Base-by-base conservation (phyloP, 768 basidiomycete genomes). In the Lentinus brumalis region DNA sequence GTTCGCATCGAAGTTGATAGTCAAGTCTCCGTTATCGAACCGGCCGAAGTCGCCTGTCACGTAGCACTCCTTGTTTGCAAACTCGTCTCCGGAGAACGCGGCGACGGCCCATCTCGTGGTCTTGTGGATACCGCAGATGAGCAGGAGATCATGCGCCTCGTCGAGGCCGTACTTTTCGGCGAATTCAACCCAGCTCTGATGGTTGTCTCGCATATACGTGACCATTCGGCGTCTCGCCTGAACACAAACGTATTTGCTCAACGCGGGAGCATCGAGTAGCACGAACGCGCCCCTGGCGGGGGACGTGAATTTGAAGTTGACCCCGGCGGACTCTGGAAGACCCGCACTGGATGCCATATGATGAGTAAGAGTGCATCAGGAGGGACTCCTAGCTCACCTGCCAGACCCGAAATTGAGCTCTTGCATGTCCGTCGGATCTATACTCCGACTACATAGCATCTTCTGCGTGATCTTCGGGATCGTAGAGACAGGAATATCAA, bases 71-170 rank as follows among this genome's bases (percentile, higher is more conserved):
- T 53, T 53, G 18, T 53, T 53, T 11, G 39, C 26, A 14, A 38
- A 49, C 46, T 5, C 14, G 16, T 40, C 21, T 12, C 46, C 56
- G 4, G 39, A 31, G 35, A 57, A 57, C 10, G 56, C 30, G 1
- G 56, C 56, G 32, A 57, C 56, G n/a, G 57, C 57, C 57, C 57
- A 58, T 2, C 50, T 39, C 12, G 35, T 8, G 26, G 57, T 58
- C 42, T 58, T 58, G 50, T 16, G 30, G 30, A 40, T 51, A 8
- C 57, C 57, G 49, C 46, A 41, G 8, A 58, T 39, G 50, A 58
- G 52, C 15, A 41, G 8, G 41, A 58, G 42, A 16, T 58, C 57
- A 15, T 51, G 29, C 10, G 38, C 18, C 15, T 29, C 15, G 16
- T 42, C 40, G 4, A 58, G 21, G 3, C 57, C 41, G 4, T 16